These are phyloP conservation scores for Ensete glaucum DNA, from an alignment of 176 grass and related monocot genomes.

Conservation along the genomic window DNA sequence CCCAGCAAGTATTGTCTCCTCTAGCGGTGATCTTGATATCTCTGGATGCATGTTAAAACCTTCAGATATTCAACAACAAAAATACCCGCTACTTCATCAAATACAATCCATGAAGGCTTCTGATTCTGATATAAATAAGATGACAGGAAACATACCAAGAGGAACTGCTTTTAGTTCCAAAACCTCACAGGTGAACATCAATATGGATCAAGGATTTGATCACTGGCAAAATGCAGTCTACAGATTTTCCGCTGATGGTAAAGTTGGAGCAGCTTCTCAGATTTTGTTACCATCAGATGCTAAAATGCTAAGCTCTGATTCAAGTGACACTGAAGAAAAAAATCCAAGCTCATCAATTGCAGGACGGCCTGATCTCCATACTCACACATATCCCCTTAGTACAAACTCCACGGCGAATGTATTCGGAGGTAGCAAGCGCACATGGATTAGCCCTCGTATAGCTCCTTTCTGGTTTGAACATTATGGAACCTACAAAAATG, in stretches of 20 bases:
- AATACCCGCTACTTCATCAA: slow-evolving; percentile 72
- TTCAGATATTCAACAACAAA: slow-evolving; percentile 60
- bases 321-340: slow-evolving; percentile 22
- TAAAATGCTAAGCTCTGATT: slow-evolving; percentile 22
- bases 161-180: slow-evolving; percentile 45
- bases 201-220: slow-evolving; percentile 44
- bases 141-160: slow-evolving; percentile 47
- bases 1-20: slow-evolving; percentile 22
- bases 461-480: slow-evolving; percentile 23
- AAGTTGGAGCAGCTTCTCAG: slow-evolving; percentile 30
- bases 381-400: neutral
- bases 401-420: slow-evolving; percentile 7
- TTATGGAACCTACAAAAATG: slow-evolving; percentile 22
- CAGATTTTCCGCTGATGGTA: slow-evolving; percentile 40
- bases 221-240: slow-evolving; percentile 37
- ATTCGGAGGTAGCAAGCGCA: slow-evolving; percentile 3
- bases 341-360: slow-evolving; percentile 3
- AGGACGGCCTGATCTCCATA: slow-evolving; percentile 1
- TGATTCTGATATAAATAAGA: slow-evolving; percentile 49
- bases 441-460: slow-evolving; percentile 17
- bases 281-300: slow-evolving; percentile 32
- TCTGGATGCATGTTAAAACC: slow-evolving; percentile 41
- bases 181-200: slow-evolving; percentile 48
- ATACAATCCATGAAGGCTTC: slow-evolving; percentile 60
- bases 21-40: slow-evolving; percentile 32